Conservation (phyloP, 192 early-diverging fungal species). For the Linnemannia schmuckeri region DNA sequence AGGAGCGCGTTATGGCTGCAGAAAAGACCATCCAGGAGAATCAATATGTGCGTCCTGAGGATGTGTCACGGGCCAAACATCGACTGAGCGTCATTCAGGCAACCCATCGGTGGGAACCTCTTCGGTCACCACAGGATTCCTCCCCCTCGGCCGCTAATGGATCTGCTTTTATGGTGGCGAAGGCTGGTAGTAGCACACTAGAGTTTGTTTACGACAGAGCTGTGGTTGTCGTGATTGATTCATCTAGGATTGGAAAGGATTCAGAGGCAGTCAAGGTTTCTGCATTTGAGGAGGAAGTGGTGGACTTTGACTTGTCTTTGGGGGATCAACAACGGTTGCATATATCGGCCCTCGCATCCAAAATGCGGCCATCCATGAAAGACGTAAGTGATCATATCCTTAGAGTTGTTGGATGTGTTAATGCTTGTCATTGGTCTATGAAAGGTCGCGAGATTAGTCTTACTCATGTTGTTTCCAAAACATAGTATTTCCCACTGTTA, state of each 20-base stretch:
- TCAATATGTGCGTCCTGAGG: constrained; percentile 35
- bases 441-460: background rate
- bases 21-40: constrained; percentile 45
- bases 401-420: background rate
- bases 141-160: background rate
- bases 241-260: constrained; percentile 30
- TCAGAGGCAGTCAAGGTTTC: constrained; percentile 30
- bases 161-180: background rate
- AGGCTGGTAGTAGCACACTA: background rate
- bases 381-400: constrained; percentile 21
- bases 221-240: constrained; percentile 32
- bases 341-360: constrained; percentile 26
- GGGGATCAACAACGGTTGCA: constrained; percentile 13
- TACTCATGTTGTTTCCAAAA: background rate
- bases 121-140: background rate
- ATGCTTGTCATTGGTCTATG: background rate
- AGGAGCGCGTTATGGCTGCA: constrained; percentile 11
- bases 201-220: constrained; percentile 49
- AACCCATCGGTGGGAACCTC: constrained; percentile 41
- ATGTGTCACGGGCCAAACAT: constrained; percentile 26
- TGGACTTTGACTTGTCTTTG: constrained; percentile 17
- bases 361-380: constrained; percentile 16
- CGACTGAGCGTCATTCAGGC: constrained; percentile 32
- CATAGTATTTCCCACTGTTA: constrained; percentile 28
- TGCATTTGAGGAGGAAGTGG: constrained; percentile 12